Conservation (phyloP, 257 asterid genomes). For the Rauvolfia tetraphylla region DNA sequence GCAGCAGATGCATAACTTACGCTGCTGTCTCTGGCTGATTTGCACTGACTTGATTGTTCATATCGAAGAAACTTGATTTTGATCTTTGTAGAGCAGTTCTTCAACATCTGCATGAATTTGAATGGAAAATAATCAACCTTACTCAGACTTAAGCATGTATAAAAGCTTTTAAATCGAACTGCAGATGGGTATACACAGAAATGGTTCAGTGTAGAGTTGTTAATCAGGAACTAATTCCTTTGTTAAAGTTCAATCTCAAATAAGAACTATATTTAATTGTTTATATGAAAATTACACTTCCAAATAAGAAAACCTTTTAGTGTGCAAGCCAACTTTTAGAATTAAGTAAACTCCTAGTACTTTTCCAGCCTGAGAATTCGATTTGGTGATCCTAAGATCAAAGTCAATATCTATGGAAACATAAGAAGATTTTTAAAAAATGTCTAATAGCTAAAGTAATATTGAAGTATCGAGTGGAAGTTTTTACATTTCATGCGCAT, state of each 20-base stretch:
- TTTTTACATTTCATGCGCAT: no score
- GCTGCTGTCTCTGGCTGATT: constrained; percentile 82
- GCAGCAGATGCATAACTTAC: constrained; percentile 97
- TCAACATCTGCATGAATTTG: constrained; percentile 57
- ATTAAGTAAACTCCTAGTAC: not conserved
- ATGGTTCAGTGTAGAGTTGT: not conserved
- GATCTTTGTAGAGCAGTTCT: constrained; percentile 61
- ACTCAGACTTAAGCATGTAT: not conserved
- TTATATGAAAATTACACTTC: not conserved
- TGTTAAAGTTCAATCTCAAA: not conserved
- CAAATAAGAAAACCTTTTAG: not conserved
- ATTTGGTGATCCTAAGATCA: not conserved
- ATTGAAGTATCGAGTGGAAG: not conserved
- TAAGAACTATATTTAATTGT: not conserved
- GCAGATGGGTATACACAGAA: not conserved
- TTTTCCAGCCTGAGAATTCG: not conserved
- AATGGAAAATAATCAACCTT: not conserved
- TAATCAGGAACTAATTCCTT: not conserved
- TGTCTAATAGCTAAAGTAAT: not conserved
- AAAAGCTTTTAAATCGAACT: no score
- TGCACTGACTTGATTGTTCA: constrained; percentile 96
- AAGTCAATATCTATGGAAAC: not conserved
- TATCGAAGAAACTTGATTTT: constrained; percentile 76
- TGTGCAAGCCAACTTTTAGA: not conserved
- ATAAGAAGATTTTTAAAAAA: not conserved